Evolutionary conservation across 2,329 filamentous ascomycete species (phyloP).

Genomic region (Phialophora verrucosa): DNA sequence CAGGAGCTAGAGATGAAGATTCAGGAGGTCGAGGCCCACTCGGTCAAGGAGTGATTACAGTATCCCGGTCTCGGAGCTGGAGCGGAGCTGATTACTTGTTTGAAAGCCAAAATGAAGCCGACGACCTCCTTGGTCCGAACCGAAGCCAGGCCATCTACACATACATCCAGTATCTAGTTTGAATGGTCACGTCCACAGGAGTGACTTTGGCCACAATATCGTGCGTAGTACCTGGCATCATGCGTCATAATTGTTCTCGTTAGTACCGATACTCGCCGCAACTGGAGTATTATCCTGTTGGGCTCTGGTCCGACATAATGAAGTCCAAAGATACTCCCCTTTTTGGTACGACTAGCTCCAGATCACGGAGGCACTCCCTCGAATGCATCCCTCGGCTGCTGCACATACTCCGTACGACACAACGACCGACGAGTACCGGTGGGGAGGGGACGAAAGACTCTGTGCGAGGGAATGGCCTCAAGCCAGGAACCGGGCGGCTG

Average conservation of each 20-base stretch:
- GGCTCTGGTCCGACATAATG: too few species aligned
- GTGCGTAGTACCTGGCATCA: not conserved
- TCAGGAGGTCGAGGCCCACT: constrained; percentile 61
- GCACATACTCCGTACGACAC: too few species aligned
- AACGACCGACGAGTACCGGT: too few species aligned
- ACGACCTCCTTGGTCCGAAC: not conserved
- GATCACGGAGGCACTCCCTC: too few species aligned
- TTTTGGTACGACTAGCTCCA: too few species aligned
- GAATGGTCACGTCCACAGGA: not conserved
- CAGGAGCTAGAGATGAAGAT: constrained; percentile 25
- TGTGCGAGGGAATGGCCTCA: too few species aligned
- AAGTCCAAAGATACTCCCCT: too few species aligned
- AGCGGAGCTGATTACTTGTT: not conserved
- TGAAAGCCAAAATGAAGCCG: not conserved
- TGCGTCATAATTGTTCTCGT: not conserved
- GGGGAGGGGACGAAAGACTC: too few species aligned
- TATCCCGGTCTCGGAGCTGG: not conserved
- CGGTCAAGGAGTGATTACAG: constrained; percentile 66
- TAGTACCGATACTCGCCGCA: not conserved
- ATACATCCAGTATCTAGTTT: not conserved
- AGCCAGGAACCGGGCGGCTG: too few species aligned
- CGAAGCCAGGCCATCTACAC: not conserved
- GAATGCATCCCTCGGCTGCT: too few species aligned
- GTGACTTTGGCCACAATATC: not conserved
- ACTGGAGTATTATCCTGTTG: too few species aligned